Base-by-base conservation (phyloP, 2,329 filamentous ascomycete species). In the Pseudogymnoascus sp. region DNA sequence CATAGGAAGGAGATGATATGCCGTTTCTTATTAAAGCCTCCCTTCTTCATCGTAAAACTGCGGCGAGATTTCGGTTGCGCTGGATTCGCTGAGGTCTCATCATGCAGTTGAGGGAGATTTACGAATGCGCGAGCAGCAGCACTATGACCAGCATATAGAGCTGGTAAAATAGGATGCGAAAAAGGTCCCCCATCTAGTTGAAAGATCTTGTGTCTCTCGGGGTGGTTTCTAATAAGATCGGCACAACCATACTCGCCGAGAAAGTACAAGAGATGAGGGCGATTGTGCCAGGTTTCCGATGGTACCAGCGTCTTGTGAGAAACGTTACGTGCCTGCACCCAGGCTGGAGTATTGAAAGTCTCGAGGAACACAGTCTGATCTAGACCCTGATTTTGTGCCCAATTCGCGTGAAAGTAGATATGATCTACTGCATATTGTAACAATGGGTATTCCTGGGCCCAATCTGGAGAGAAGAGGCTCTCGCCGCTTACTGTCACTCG, bases 351-450 rank as follows among this genome's bases (percentile, higher is more conserved):
- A 2, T 35, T 38, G 40, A 76, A 76, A 2, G 62, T 35, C 5
- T 65, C 21, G 0, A 78, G 31, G 62, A 78, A 77, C 0, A 61
- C 40, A 3, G 64, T 49, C 62, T 77, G 74, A 16, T 40, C 37
- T 16, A 62, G 28, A 23, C 73, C 63, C 5, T 66, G 67, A 5
- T 63, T 63, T 60, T 69, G 65, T 61, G 77, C 76, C 37, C 21
- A 28, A 59, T 80, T 66, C 4, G 78, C 74, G 60, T 81, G 78
- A 49, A 69, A 65, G 1, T 80, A 67, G 9, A 79, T 49, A 37
- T 77, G 69, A 4, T 69, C 65, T 5, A 71, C 67, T 4, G 78
- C 74, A 65, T 81, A 81, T 35, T 75, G 64, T 4, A 83, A 67
- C 38, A 83, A 80, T 1, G 79, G 76, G 58, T 73, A 77, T 61